phyloP scores from a whole-genome alignment of 2,329 filamentous ascomycete genomes.

The Alternaria gaisen region DNA sequence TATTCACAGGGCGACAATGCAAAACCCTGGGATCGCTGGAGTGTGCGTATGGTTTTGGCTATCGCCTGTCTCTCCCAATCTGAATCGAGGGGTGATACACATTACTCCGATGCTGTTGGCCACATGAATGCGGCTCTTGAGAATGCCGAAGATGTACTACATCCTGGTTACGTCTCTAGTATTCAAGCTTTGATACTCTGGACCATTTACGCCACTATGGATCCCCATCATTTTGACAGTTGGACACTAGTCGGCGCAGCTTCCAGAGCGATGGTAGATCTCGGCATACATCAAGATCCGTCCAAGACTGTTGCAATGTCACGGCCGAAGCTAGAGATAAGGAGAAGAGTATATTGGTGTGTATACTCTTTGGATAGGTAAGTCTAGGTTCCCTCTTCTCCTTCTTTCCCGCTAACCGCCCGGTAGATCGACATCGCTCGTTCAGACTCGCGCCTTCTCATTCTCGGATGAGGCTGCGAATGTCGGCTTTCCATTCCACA shows the following conservation, averaged over 20 bases:
- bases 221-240: constrained; percentile 89
- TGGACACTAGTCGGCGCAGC: constrained; percentile 95
- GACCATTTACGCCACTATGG: constrained; percentile 87
- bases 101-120: constrained; percentile 67
- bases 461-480: constrained; percentile 90
- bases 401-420: background rate
- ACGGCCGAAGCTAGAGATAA: constrained; percentile 75
- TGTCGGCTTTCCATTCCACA: constrained; percentile 74
- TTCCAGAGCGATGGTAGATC: constrained; percentile 83
- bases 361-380: constrained; percentile 89
- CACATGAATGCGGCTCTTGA: constrained; percentile 73
- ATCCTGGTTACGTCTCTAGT: constrained; percentile 83
- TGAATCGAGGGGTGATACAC: constrained; percentile 69
- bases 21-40: constrained; percentile 78
- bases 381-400: background rate
- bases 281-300: constrained; percentile 93
- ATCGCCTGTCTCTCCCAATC: constrained; percentile 81
- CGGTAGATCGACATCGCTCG: constrained; percentile 81
- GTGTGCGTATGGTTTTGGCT: constrained; percentile 87
- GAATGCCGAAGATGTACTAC: constrained; percentile 82
- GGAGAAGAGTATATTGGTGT: constrained; percentile 87
- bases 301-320: constrained; percentile 73
- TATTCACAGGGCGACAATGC: constrained; percentile 75
- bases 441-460: constrained; percentile 86
- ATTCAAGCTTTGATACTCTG: constrained; percentile 88